Conservation (phyloP, 2,329 filamentous ascomycete genomes). For the Fusarium sp. region DNA sequence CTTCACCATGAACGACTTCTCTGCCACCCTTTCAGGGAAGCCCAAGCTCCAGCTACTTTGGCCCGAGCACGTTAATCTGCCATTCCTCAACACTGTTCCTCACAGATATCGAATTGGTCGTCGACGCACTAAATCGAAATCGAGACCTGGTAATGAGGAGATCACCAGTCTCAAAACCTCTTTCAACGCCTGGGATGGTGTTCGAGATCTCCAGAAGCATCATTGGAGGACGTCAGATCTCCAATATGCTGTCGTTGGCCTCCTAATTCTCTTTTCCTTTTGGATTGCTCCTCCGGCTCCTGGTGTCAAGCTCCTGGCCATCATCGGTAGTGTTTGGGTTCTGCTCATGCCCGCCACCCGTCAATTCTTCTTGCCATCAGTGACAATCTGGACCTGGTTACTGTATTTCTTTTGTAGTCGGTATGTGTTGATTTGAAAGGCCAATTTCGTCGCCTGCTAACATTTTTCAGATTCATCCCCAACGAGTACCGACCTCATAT, state of each 20-base stretch:
- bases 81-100: slow-evolving; percentile 56
- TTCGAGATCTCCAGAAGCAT: slow-evolving; percentile 79
- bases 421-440: slow-evolving; percentile 63
- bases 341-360: slow-evolving; percentile 84
- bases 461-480: slow-evolving; percentile 78
- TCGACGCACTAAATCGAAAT: slow-evolving; percentile 53
- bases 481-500: slow-evolving; percentile 90
- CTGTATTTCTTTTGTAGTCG: slow-evolving; percentile 93
- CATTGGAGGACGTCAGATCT: slow-evolving; percentile 85
- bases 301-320: slow-evolving; percentile 77
- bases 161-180: slow-evolving; percentile 84
- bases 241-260: slow-evolving; percentile 81
- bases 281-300: slow-evolving; percentile 85
- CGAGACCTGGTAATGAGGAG: slow-evolving; percentile 60
- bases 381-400: slow-evolving; percentile 87
- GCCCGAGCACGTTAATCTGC: slow-evolving; percentile 55
- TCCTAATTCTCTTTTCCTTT: slow-evolving; percentile 83
- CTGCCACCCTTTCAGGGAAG: slow-evolving; percentile 52
- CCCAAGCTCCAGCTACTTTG: slow-evolving; percentile 54
- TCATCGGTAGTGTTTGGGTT: slow-evolving; percentile 73
- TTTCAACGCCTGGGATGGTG: slow-evolving; percentile 80
- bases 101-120: slow-evolving; percentile 54
- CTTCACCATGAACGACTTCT: slow-evolving; percentile 53
- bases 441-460: background rate
- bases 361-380: slow-evolving; percentile 90